Evolutionary conservation across 129 eudicot genomes (phyloP).

Genomic region (Tanacetum coccineum): DNA sequence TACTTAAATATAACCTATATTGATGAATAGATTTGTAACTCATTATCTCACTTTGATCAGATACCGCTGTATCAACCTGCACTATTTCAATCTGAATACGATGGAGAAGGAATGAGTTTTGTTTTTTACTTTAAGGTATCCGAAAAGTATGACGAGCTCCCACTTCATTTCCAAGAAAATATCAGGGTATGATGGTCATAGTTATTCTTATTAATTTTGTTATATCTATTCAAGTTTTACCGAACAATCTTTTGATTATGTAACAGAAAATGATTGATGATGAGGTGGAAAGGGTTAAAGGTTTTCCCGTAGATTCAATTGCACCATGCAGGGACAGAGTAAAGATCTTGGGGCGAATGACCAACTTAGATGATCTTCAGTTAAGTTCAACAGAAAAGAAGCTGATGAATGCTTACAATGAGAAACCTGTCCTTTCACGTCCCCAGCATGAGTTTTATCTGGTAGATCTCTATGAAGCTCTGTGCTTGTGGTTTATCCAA

Average conservation of each 20-base stretch:
- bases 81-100: slow-evolving; percentile 66
- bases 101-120: slow-evolving; percentile 87
- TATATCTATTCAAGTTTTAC: not conserved
- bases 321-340: slow-evolving; percentile 75
- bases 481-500: not conserved
- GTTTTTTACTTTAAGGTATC: slow-evolving; percentile 80
- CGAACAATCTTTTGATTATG: not conserved
- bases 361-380: slow-evolving; percentile 60
- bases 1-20: not conserved
- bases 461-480: slow-evolving; percentile 31
- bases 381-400: slow-evolving; percentile 67
- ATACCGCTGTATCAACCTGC: slow-evolving; percentile 1
- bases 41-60: slow-evolving; percentile 7
- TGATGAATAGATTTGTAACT: not conserved
- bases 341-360: slow-evolving; percentile 74
- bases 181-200: slow-evolving; percentile 48
- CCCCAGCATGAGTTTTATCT: slow-evolving; percentile 88
- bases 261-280: slow-evolving; percentile 50
- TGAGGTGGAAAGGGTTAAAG: slow-evolving; percentile 66
- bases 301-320: slow-evolving; percentile 66
- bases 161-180: slow-evolving; percentile 76
- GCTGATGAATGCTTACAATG: slow-evolving; percentile 80
- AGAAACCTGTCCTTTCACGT: slow-evolving; percentile 85
- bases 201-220: not conserved
- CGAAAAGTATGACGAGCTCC: slow-evolving; percentile 68